A percentile compares a stretch with the other conserved stretches of the same genome.
Evolutionary conservation across 345 rosid genomes (phyloP).

Genomic region (Syzygium jambos): DNA sequence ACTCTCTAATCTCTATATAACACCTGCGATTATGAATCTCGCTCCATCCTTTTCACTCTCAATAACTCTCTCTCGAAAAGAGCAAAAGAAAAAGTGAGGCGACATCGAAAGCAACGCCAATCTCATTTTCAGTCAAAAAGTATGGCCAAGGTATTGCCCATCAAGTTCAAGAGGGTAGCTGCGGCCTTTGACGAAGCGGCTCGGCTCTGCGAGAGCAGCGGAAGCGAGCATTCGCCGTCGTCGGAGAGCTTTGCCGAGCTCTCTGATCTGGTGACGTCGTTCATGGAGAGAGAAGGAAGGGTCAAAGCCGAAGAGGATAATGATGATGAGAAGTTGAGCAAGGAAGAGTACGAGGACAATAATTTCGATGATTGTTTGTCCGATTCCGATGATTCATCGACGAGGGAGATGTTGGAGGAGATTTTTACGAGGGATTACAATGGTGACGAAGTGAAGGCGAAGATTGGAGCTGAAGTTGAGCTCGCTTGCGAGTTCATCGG

Average conservation of each 20-base stretch:
- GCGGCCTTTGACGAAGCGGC: slow-evolving; percentile 36
- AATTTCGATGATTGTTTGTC: neutral
- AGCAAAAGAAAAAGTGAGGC: neutral
- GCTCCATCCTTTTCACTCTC: neutral
- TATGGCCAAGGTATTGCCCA: neutral
- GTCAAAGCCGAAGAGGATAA: neutral
- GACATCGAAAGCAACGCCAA: neutral
- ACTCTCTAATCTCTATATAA: neutral
- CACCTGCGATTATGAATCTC: neutral
- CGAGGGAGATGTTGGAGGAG: neutral
- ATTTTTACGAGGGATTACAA: neutral
- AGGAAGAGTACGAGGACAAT: neutral
- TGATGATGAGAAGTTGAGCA: neutral
- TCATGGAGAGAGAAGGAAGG: slow-evolving; percentile 43
- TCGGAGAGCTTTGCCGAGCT: slow-evolving; percentile 37
- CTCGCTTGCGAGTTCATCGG: slow-evolving; percentile 9
- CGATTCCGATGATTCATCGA: neutral
- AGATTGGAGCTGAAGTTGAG: slow-evolving; percentile 20
- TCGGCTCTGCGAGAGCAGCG: slow-evolving; percentile 48
- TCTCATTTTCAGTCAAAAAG: neutral
- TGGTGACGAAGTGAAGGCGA: slow-evolving; percentile 7
- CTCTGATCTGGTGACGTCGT: slow-evolving; percentile 71
- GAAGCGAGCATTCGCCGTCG: slow-evolving; percentile 49
- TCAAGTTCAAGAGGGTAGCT: slow-evolving; percentile 2
- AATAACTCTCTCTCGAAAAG: neutral